Base-by-base conservation (phyloP, 176 grass and related monocot genomes). In the Oryza nivara region DNA sequence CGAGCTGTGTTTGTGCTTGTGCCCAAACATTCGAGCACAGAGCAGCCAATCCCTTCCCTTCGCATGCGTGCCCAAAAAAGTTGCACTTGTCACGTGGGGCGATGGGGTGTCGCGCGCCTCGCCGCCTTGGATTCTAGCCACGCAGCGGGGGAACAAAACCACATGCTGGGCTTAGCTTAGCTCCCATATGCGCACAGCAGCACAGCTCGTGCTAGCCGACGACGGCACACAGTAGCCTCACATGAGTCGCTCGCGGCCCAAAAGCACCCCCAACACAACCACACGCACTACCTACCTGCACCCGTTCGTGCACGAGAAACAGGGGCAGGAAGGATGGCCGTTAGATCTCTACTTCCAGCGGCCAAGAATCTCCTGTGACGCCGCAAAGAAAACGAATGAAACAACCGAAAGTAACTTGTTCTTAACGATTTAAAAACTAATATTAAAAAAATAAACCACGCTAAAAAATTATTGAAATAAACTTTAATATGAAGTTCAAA, bases 51-150 rank as follows among this genome's bases (percentile, higher is more conserved):
- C 40, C 40, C 36, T 38, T 38, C 36, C 40, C 40, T 41, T 41
- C 28, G 40, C n/a, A 10, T 14, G 38, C 11, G 17, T 23, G 43
- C 38, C 43, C 9, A 65, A 65, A 17, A 74, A 17, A 9, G 43
- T 38, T 28, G 71, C 43, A 25, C 28, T 5, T 8, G 47, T 47
- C 84, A 86, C 76, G 66, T 86, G 84, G 84, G 77, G n/a, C 68
- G 77, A 49, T 9, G 70, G 70, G 12, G n/a, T 73, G 1, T 23
- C 10, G 9, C 58, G 30, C 30, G 30, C 30, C 30, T 32, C 30
- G 30, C 30, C 30, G 44, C 84, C 32, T 86, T 74, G 77, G 84
- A 80, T 74, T 5, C 84, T 80, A 80, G n/a, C 45, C 11, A 10
- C 67, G 32, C 67, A 0, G 35, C 35, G 25, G 11, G 49, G 84